These are phyloP conservation scores for Helianthus annuus DNA, from an alignment of 129 eudicot genomes.

Conservation along the genomic window HanXRQr2.0-SUNRISE NC_035440.2:135684743-135685242, in stretches of 20 bases:
- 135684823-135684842: too few relatives aligned
- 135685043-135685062: too few relatives aligned
- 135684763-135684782: too few relatives aligned
- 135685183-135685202: background rate
- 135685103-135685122: background rate
- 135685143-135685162: background rate
- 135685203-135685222: background rate
- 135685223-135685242: background rate
- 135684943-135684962: conserved; percentile 23
- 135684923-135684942: conserved; percentile 14
- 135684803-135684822: too few relatives aligned
- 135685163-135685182: background rate
- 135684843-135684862: too few relatives aligned
- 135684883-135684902: too few relatives aligned
- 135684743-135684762: too few relatives aligned
- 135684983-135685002: conserved; percentile 34
- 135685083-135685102: conserved; percentile 8
- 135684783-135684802: too few relatives aligned
- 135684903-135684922: background rate
- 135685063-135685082: background rate
- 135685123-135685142: background rate
- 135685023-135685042: conserved; percentile 17
- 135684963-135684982: background rate
- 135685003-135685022: conserved; percentile 24
- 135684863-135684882: too few relatives aligned